Evolutionary conservation across 306 rosid genomes (phyloP).

Genomic region (Arachis stenosperma): DNA sequence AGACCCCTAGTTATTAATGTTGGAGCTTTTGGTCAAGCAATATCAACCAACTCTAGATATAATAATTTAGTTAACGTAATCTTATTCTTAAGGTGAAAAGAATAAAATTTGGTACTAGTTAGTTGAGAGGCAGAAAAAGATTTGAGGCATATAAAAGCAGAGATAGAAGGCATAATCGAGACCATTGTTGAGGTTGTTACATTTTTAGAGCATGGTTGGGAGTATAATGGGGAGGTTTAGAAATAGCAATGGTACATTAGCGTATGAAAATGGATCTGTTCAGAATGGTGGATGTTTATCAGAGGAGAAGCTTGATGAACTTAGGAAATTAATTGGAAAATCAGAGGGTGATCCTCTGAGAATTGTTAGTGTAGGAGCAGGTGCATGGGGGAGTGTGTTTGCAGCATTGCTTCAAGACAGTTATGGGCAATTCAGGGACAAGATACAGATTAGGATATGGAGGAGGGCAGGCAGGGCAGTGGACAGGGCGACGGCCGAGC

Average conservation of each 20-base stretch:
- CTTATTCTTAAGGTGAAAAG: constrained; percentile 38
- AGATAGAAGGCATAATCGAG: not conserved
- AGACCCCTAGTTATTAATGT: constrained; percentile 29
- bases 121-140: constrained; percentile 30
- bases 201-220: constrained; percentile 54
- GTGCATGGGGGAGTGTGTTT: constrained; percentile 98
- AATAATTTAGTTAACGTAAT: constrained; percentile 16
- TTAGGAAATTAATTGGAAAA: constrained; percentile 64
- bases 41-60: constrained; percentile 45
- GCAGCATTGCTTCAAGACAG: constrained; percentile 77
- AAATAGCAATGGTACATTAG: not conserved
- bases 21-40: constrained; percentile 44
- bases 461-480: constrained; percentile 76
- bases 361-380: constrained; percentile 89
- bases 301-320: constrained; percentile 83
- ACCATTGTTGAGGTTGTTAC: constrained; percentile 13
- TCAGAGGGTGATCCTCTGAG: constrained; percentile 71
- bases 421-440: constrained; percentile 83
- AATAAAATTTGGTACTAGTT: constrained; percentile 18
- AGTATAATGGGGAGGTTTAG: constrained; percentile 50
- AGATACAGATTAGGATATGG: constrained; percentile 85
- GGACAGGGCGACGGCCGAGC: constrained; percentile 77
- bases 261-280: constrained; percentile 63
- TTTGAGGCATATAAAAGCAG: not conserved
- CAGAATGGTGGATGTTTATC: constrained; percentile 54